Evolutionary conservation across 768 basidiomycete genomes (phyloP), one percentile per base, ranked within the genome.

Genomic region (Pisolithus orientalis): DNA sequence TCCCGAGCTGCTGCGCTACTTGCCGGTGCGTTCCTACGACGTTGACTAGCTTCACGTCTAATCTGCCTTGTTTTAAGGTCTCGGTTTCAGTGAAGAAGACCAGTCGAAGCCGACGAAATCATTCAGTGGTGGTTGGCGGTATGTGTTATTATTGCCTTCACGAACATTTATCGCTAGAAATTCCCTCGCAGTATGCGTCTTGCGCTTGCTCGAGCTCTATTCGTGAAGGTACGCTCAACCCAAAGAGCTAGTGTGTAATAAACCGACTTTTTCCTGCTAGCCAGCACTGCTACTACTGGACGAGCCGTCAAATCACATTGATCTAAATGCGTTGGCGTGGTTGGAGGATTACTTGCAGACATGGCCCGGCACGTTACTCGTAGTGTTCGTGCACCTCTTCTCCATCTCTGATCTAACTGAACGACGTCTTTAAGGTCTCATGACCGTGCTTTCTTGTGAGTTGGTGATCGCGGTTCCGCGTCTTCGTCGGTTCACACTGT

Each of bases 41-140:
- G 45, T 2, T 6, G 27, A 8, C 6, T 37, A 38, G 37, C 17
- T 47, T 42, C 49, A 60, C 5, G 11, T 16, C 9, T 14, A 28
- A 32, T 9, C 21, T 34, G n/a, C 7, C 45, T 47, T 2, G 38
- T 21, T 31, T 10, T 17, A 54, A 90, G 89, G 95, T 62, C 79
- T 99, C 24, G 96, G 95, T 13, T 99, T 99, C 69, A 80, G 81
- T 55, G 90, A 94, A 65, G 72, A 73, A 11, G 96, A 97, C 66
- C 96, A 98, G 67, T 77, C 80, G 53, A 78, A 80, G 57, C 84
- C 83, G 43, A 95, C 93, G 11, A 87, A 69, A 65, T 85, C 87
- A 13, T 96, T 95, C 75, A 91, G 88, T 71, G 93, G 92, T 74
- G 96, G 96, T 72, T 99, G 96, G 96, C 74, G 86, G 87, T 85